Evolutionary conservation across 768 basidiomycete species (phyloP), one percentile per base, ranked within the genome.

Genomic region (Tulasnella sp.): DNA sequence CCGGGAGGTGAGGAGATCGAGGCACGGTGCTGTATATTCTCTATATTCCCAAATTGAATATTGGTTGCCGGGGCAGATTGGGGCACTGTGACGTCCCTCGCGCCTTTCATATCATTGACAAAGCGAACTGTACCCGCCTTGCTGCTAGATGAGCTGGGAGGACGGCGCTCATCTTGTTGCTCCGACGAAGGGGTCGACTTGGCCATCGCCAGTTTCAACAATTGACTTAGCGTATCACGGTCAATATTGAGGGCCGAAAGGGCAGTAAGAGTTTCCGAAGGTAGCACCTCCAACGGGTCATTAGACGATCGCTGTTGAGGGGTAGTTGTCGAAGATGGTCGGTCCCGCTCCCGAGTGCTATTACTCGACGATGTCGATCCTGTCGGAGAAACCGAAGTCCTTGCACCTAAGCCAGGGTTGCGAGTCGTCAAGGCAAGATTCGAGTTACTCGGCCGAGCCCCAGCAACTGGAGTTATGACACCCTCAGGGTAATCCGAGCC

Each of bases 281-380:
- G 51, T 8, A 53, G 52, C 3, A 27, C 23, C 17, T 54, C 52
- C 21, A 54, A 39, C 12, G 37, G 52, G 37, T 54, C 52, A n/a
- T 23, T n/a, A n/a, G n/a, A n/a, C n/a, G n/a, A n/a, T n/a, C n/a
- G n/a, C n/a, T n/a, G n/a, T n/a, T n/a, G n/a, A n/a, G n/a, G n/a
- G n/a, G n/a, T n/a, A n/a, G n/a, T n/a, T n/a, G n/a, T 19, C 2
- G 46, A 17, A 48, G 21, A 25, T 29, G 25, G 14, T 25, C 25
- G 46, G 27, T 48, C 27, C 4, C 23, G 23, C 31, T 45, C 43
- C 17, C 31, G 43, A 29, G 31, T 21, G 11, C 46, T 48, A 9
- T 29, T 25, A 8, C 1, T 19, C 11, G 46, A 48, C 14, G 46
- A 48, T 29, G 23, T 19, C 9, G 46, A 48, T 48, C 46, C 46